Evolutionary conservation across 176 grass and related monocot species (phyloP).

Genomic region (Hyparrhenia diplandra): DNA sequence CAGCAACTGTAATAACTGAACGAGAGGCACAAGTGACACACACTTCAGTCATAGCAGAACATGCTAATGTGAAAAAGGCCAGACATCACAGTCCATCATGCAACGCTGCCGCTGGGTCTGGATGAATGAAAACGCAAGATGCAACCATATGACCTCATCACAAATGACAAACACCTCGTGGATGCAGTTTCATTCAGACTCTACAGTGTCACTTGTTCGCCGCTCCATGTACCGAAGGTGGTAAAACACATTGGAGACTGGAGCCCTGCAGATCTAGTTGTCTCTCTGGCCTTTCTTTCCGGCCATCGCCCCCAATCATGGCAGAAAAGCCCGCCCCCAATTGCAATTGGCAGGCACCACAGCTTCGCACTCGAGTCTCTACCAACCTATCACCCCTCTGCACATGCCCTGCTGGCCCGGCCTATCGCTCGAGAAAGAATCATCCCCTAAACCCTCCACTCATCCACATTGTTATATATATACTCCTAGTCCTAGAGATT

Average conservation of each 20-base stretch:
- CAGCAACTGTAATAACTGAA: constrained; percentile 16
- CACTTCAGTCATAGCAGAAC: not conserved
- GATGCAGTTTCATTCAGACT: not conserved
- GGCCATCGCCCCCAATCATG: constrained; percentile 35
- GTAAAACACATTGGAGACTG: not conserved
- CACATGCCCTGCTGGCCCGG: not conserved
- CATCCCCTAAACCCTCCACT: constrained; percentile 7
- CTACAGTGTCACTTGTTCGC: not conserved
- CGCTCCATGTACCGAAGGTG: not conserved
- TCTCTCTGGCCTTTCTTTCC: not conserved
- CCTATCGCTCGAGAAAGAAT: not conserved
- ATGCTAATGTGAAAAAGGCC: not conserved
- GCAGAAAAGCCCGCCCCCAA: constrained; percentile 28
- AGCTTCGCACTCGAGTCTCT: not conserved
- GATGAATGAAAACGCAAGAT: not conserved
- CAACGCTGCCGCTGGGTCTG: too few relatives aligned
- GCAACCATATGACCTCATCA: not conserved
- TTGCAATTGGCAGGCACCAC: not conserved
- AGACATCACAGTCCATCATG: not conserved
- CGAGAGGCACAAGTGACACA: not conserved
- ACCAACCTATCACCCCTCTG: constrained; percentile 27
- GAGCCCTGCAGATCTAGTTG: constrained; percentile 10
- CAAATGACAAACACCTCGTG: not conserved
- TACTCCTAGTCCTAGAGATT: not conserved
- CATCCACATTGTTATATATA: constrained; percentile 3